These are phyloP conservation scores for Russula brevipes DNA, from an alignment of 768 basidiomycete genomes.

Conservation along the genomic window DNA sequence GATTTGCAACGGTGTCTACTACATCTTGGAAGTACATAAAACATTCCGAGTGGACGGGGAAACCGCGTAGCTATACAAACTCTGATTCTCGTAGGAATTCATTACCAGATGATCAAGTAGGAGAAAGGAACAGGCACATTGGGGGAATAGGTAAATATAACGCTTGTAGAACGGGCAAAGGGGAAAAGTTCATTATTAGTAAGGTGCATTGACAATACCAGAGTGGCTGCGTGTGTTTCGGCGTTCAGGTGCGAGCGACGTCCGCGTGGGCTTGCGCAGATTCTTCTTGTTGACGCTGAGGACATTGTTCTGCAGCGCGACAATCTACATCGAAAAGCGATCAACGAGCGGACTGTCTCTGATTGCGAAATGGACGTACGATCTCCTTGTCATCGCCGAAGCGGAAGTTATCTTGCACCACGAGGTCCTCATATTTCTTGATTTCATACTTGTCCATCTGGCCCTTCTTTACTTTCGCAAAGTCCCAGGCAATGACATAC, in stretches of 20 bases:
- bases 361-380: conserved; percentile 43
- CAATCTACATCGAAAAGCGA: conserved; percentile 56
- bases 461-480: conserved; percentile 91
- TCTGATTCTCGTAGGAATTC: neutral
- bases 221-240: conserved; percentile 20
- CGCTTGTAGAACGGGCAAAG: neutral
- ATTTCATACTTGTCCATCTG: conserved; percentile 90
- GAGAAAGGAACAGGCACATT: neutral
- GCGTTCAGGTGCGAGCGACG: conserved; percentile 54
- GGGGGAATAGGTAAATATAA: neutral
- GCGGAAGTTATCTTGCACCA: conserved; percentile 97
- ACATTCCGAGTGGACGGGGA: neutral
- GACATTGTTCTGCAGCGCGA: conserved; percentile 91
- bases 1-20: conserved; percentile 6
- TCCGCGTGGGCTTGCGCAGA: conserved; percentile 74
- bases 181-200: neutral
- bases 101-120: conserved; percentile 9
- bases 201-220: conserved; percentile 24
- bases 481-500: conserved; percentile 96
- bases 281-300: conserved; percentile 92
- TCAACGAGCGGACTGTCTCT: conserved; percentile 7
- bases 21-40: conserved; percentile 9
- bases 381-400: conserved; percentile 98
- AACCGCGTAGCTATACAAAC: conserved; percentile 7
- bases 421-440: conserved; percentile 90